Percentiles rank a stretch among this genome's conserved stretches.
Evolutionary conservation across 164 flowering plant genomes (phyloP).

Genomic region (Berberis vulgaris): DNA sequence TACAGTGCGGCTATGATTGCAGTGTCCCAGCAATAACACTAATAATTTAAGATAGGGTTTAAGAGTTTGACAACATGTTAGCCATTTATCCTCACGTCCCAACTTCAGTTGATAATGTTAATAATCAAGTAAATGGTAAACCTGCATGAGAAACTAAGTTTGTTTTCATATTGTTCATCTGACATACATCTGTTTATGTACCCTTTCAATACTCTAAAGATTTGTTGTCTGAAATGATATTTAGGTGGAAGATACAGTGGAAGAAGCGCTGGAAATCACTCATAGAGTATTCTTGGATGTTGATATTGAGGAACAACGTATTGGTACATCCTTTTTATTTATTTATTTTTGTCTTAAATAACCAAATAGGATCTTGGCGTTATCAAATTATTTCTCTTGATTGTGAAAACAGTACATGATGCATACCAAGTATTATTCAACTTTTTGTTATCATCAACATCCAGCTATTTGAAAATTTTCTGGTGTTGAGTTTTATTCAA

Average conservation of each 20-base stretch:
- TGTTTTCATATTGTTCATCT: neutral
- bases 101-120: neutral
- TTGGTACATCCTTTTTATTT: constrained; percentile 35
- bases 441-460: too few relatives aligned
- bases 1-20: too few relatives aligned
- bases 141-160: neutral
- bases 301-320: constrained; percentile 72
- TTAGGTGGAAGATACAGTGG: constrained; percentile 49
- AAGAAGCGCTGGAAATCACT: constrained; percentile 65
- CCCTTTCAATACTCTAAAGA: neutral
- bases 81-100: neutral
- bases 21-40: too few relatives aligned
- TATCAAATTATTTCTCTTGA: too few relatives aligned
- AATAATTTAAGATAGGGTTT: too few relatives aligned
- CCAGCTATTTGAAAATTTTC: too few relatives aligned
- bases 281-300: constrained; percentile 91
- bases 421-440: too few relatives aligned
- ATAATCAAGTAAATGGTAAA: too few relatives aligned
- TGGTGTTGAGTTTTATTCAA: too few relatives aligned
- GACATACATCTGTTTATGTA: neutral
- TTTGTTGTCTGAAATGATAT: neutral
- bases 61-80: too few relatives aligned
- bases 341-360: neutral
- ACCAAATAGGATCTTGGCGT: neutral
- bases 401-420: too few relatives aligned